Percentiles rank a stretch among this genome's conserved stretches.
Evolutionary conservation across 768 basidiomycete genomes (phyloP).

Genomic region (Hemileccinum impolitum): DNA sequence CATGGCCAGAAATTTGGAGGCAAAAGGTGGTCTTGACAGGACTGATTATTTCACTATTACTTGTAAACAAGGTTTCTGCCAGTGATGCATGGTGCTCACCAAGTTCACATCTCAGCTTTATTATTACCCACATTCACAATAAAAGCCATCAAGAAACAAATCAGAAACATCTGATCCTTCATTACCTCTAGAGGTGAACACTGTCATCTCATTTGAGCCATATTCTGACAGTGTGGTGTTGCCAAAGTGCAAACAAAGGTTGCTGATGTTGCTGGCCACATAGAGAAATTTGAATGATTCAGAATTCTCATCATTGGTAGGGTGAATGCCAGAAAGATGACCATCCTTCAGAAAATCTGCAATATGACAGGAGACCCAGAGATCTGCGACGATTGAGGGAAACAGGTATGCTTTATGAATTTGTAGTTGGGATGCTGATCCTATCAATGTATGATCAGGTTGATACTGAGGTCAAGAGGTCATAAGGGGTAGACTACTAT

Average conservation of each 20-base stretch:
- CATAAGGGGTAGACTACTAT: neutral
- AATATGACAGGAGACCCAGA: neutral
- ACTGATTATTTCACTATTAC: too few relatives aligned
- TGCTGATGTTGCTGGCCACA: neutral
- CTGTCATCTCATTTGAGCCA: neutral
- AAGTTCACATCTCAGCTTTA: neutral
- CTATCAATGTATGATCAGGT: neutral
- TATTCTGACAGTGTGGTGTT: neutral
- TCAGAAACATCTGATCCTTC: neutral
- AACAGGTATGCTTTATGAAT: neutral
- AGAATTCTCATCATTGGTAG: neutral
- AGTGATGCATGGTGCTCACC: too few relatives aligned
- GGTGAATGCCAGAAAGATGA: neutral
- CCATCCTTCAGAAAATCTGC: neutral
- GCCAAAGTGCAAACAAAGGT: neutral
- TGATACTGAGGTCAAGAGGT: neutral
- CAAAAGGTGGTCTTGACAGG: too few relatives aligned
- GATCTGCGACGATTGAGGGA: neutral
- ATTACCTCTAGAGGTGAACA: neutral
- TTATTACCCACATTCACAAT: neutral
- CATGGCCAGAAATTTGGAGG: too few relatives aligned
- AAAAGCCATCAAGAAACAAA: neutral
- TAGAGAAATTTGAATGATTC: neutral
- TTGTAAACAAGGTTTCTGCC: too few relatives aligned
- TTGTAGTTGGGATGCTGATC: neutral